Percentiles rank a stretch among this genome's conserved stretches.
Evolutionary conservation across 2,329 filamentous ascomycete species (phyloP).

Genomic region (Eutypa lata): DNA sequence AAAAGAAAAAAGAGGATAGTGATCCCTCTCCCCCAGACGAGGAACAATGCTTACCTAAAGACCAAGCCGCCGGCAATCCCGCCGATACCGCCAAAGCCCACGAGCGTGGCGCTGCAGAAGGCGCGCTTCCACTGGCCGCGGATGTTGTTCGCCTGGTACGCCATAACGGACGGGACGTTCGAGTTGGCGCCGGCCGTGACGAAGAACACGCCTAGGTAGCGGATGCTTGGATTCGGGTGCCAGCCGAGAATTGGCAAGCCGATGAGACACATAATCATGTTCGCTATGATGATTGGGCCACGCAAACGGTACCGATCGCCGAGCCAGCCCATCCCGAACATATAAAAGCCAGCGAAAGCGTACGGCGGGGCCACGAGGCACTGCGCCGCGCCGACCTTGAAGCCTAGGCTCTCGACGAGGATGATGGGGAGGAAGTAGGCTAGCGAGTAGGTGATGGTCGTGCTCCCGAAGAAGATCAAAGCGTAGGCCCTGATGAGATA

Average conservation of each 20-base stretch:
- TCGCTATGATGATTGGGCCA: neutral
- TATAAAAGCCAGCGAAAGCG: neutral
- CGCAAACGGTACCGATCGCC: neutral
- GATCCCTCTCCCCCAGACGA: too few relatives aligned
- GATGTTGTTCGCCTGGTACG: conserved; percentile 86
- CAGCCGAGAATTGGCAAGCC: neutral
- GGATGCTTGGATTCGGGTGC: conserved; percentile 44
- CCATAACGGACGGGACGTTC: conserved; percentile 64
- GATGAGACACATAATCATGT: neutral
- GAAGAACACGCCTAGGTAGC: conserved; percentile 47
- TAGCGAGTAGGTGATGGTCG: neutral
- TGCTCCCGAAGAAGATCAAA: neutral
- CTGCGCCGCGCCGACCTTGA: neutral
- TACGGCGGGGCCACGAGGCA: neutral
- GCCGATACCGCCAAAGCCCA: conserved; percentile 74
- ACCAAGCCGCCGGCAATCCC: conserved; percentile 74
- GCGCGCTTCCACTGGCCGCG: conserved; percentile 87
- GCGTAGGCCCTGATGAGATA: conserved; percentile 3
- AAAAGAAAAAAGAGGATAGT: too few relatives aligned
- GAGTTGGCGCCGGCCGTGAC: conserved; percentile 30
- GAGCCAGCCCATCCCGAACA: neutral
- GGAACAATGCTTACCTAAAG: conserved; percentile 46
- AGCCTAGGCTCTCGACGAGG: neutral
- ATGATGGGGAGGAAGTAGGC: neutral
- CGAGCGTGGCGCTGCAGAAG: conserved; percentile 71